These are phyloP conservation scores for Phytophthora capsici DNA, from an alignment of 352 stramenopile species.

Conservation along the genomic window DNA sequence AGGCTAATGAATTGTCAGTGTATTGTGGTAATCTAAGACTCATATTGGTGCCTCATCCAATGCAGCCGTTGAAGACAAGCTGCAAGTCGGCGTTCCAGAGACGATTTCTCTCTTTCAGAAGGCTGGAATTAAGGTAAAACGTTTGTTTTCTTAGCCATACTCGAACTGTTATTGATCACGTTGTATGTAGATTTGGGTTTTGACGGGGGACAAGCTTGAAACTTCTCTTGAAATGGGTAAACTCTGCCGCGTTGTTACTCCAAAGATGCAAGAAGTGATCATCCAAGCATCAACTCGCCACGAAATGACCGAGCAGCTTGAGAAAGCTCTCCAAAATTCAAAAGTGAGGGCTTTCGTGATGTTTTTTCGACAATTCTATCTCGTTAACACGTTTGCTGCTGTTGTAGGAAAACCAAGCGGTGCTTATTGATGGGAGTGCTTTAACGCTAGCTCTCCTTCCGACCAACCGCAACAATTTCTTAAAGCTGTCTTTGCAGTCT, in stretches of 20 bases:
- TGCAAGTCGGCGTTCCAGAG: slow-evolving; percentile 97
- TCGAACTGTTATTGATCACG: neutral
- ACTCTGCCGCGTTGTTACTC: slow-evolving; percentile 83
- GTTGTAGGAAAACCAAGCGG: slow-evolving; percentile 61
- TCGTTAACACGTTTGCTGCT: too few relatives aligned
- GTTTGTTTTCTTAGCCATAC: neutral
- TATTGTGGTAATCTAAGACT: neutral
- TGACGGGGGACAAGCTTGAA: slow-evolving; percentile 98
- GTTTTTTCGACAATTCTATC: neutral
- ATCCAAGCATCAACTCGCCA: slow-evolving; percentile 50
- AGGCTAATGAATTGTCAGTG: slow-evolving; percentile 5
- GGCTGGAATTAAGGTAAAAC: slow-evolving; percentile 96
- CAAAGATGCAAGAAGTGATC: slow-evolving; percentile 83
- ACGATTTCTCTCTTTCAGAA: slow-evolving; percentile 91
- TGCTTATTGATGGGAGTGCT: slow-evolving; percentile 74
- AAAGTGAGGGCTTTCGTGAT: slow-evolving; percentile 28
- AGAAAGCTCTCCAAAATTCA: slow-evolving; percentile 53
- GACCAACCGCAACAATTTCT: slow-evolving; percentile 67
- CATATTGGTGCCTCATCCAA: neutral
- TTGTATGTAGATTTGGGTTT: slow-evolving; percentile 85
- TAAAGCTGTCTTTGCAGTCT: slow-evolving; percentile 73
- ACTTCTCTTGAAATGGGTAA: slow-evolving; percentile 99
- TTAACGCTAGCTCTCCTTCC: slow-evolving; percentile 64
- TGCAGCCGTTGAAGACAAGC: slow-evolving; percentile 96
- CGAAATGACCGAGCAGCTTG: slow-evolving; percentile 60